phyloP scores from a whole-genome alignment of 1,284 basidiomycete species.

The Sporisorium graminicola region DNA sequence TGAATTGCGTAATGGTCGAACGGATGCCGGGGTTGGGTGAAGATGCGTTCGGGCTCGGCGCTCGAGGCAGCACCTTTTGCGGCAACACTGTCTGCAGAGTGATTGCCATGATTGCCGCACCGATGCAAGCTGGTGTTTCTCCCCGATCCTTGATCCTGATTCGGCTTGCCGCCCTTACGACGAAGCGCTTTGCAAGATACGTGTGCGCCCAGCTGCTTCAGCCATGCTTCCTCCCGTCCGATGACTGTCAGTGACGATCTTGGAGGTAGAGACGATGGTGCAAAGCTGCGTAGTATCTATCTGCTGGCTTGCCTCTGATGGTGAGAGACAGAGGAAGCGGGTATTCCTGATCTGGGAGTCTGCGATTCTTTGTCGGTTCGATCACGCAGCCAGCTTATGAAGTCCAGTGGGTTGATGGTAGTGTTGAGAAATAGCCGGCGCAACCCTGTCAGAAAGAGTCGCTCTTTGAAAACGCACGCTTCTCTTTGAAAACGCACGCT shows the following conservation, averaged over 20 bases:
- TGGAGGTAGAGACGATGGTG: background rate
- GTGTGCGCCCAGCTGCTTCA: background rate
- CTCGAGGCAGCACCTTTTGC: constrained; percentile 37
- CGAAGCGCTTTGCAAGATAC: background rate
- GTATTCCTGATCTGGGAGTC: background rate
- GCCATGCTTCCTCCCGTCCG: constrained; percentile 6
- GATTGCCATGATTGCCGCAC: constrained; percentile 24
- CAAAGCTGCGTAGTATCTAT: too few relatives aligned
- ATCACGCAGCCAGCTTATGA: constrained; percentile 1
- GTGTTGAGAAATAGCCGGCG: background rate
- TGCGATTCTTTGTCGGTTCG: background rate
- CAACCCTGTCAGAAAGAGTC: background rate
- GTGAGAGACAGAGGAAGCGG: background rate
- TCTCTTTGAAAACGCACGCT: background rate
- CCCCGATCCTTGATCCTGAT: background rate
- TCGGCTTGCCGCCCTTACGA: background rate
- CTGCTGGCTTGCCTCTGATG: background rate
- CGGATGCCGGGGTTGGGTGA: constrained; percentile 45
- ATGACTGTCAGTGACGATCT: background rate
- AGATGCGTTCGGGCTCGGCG: constrained; percentile 36
- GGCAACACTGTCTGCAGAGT: constrained; percentile 41
- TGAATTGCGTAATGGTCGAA: constrained; percentile 44
- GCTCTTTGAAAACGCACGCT: too few relatives aligned
- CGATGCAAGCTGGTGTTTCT: background rate
- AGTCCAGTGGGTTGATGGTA: background rate